phyloP scores from a whole-genome alignment of 1,139 yeast genomes.

The Kodamaea anthophila region DNA sequence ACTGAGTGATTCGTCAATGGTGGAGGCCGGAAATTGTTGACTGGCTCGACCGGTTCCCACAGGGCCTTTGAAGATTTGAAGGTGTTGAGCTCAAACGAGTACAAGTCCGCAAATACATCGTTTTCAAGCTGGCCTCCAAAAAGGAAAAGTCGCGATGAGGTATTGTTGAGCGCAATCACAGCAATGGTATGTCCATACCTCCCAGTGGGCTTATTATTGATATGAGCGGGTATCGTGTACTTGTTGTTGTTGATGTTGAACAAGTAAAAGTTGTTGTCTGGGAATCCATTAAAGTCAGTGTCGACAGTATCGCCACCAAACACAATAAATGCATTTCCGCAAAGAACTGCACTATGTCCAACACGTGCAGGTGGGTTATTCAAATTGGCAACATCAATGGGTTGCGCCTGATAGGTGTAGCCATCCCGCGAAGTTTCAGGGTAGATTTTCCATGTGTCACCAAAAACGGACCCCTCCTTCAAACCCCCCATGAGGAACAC shows the following conservation, averaged over 20 bases:
- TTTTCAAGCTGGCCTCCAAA: constrained; percentile 97
- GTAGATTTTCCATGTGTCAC: constrained; percentile 82
- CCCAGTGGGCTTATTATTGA: constrained; percentile 81
- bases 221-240: constrained; percentile 85
- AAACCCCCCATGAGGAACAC: constrained; percentile 92
- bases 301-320: constrained; percentile 96
- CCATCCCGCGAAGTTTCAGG: constrained; percentile 29
- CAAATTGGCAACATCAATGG: constrained; percentile 49
- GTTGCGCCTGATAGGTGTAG: constrained; percentile 46
- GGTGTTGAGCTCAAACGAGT: constrained; percentile 82
- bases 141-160: constrained; percentile 69
- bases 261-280: constrained; percentile 82
- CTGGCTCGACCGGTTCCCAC: constrained; percentile 72
- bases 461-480: constrained; percentile 86
- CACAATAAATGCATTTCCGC: constrained; percentile 92
- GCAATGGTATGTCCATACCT: constrained; percentile 87
- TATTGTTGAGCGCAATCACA: constrained; percentile 53
- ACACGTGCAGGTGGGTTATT: constrained; percentile 90
- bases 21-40: constrained; percentile 61
- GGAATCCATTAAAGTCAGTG: constrained; percentile 71
- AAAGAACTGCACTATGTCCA: constrained; percentile 87
- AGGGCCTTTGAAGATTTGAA: constrained; percentile 76
- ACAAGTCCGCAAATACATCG: constrained; percentile 76
- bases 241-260: constrained; percentile 85
- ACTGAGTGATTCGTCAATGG: constrained; percentile 90